These are phyloP conservation scores for Globisporangium recalcitrans DNA, from an alignment of 352 stramenopile genomes.

Conservation along the genomic window DNA sequence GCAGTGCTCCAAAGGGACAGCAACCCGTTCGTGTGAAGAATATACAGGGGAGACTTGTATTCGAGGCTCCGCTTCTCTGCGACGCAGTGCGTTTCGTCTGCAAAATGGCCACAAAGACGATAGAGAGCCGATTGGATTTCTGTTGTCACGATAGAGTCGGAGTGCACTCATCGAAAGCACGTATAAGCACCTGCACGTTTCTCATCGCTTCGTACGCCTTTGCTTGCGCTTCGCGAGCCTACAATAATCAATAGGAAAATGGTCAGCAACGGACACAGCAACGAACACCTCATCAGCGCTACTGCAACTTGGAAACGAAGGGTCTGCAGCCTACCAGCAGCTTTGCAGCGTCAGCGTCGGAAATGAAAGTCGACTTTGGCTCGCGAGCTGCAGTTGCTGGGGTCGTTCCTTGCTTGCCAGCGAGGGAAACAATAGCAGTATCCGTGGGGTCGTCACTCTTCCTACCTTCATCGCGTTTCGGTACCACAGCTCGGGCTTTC, in stretches of 20 bases:
- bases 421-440: neutral
- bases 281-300: neutral
- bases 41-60: conserved; percentile 7
- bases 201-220: conserved; percentile 26
- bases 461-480: too few species aligned
- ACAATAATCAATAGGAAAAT: neutral
- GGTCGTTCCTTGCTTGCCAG: neutral
- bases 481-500: neutral
- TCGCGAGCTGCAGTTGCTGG: neutral
- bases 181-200: conserved; percentile 18
- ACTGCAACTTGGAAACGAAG: neutral
- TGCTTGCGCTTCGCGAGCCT: conserved; percentile 25
- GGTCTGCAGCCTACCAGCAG: conserved; percentile 10
- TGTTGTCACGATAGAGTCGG: neutral
- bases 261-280: neutral
- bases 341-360: conserved; percentile 14
- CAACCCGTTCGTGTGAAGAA: conserved; percentile 22
- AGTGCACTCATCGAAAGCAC: neutral
- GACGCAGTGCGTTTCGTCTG: neutral
- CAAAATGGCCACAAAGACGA: neutral
- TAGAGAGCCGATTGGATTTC: neutral
- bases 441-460: neutral
- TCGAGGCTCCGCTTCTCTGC: neutral
- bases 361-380: neutral
- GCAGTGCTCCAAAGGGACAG: conserved; percentile 17